Base-by-base conservation (phyloP, 192 early-diverging fungal genomes). In the Geranomyces variabilis region DNA sequence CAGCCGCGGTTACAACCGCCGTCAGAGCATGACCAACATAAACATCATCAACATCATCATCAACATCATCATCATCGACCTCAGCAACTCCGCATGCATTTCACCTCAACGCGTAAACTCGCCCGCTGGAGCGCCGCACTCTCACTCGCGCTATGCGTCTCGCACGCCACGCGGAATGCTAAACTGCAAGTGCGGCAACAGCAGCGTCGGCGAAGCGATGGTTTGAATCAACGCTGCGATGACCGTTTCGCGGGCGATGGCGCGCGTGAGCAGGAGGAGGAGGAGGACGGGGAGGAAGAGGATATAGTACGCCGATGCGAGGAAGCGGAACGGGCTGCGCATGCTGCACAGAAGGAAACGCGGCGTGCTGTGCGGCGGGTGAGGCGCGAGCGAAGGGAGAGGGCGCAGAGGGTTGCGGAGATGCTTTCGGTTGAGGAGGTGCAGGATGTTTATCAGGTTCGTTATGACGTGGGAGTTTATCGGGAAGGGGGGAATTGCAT, bases 381-480 rank as follows among this genome's bases (percentile, higher is more conserved):
- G 46, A 62, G 63, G 49, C 34, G 48, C 1, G 70, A 71, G 41
- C 63, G 48, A 44, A 22, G 30, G 60, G 59, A 30, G 28, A 66
- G 53, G 63, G 71, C 66, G 28, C 66, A 73, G 71, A 26, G 43
- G 41, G 33, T 56, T 15, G 30, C 51, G 28, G 64, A 30, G 14
- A 66, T 73, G 71, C 66, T 66, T 45, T 53, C 62, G 17, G 71
- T 53, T 0, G 71, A 73, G 41, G 63, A 73, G 28, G 71, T 73
- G 14, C 71, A 73, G 43, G 71, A 73, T 66, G 71, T 73, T 0
- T 73, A 73, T 57, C 71, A 73, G 71, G 71, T 73, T 22, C 15
- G 57, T 36, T 30, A n/a, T n/a, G n/a, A n/a, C n/a, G n/a, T n/a
- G n/a, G n/a, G n/a, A n/a, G n/a, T n/a, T n/a, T n/a, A n/a, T n/a